Evolutionary conservation across 139 green algal genomes (phyloP), one percentile per base, ranked within the genome.

Genomic region (Microglena sp.): DNA sequence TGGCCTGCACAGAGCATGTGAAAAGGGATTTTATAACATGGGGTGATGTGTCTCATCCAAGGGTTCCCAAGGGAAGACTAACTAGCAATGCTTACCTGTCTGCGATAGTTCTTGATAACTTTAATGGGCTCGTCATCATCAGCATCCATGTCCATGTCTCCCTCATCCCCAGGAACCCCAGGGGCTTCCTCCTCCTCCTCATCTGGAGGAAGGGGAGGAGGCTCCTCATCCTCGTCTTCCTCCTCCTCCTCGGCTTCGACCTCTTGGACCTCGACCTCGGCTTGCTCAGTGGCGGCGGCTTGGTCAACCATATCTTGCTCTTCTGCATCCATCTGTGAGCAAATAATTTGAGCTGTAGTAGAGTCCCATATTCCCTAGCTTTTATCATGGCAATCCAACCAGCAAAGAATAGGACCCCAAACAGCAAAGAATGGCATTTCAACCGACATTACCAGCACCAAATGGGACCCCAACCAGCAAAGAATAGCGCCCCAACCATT

Each of bases 71-170:
- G n/a, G n/a, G n/a, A n/a, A n/a, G n/a, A n/a, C n/a, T n/a, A n/a
- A n/a, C n/a, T n/a, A n/a, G n/a, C n/a, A n/a, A n/a, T n/a, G n/a
- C n/a, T n/a, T n/a, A n/a, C 81, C 0, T 74, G 73, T 3, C 88
- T 75, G 60, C 89, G 79, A 79, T 97, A 99, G 80, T 98, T 86
- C 62, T 85, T 86, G 35, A 98, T 88, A 33, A 98, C 84, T 64
- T 80, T 79, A 50, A 94, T 87, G 4, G 70, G 77, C 56, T 43
- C 69, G 18, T 75, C 75, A 44, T 74, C 68, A 0, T 84, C 69
- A 45, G 46, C n/a, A 2, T 78, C 76, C 74, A 88, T 81, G 31
- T 87, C 81, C 54, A 79, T 71, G 36, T 74, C 68, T 21, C 59
- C 69, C 28, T 27, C 70, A 44, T 58, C 26, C 21, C 35, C 55